These are phyloP conservation scores for Gossypium rotundifolium DNA, from an alignment of 345 rosid genomes.

Conservation along the genomic window DNA sequence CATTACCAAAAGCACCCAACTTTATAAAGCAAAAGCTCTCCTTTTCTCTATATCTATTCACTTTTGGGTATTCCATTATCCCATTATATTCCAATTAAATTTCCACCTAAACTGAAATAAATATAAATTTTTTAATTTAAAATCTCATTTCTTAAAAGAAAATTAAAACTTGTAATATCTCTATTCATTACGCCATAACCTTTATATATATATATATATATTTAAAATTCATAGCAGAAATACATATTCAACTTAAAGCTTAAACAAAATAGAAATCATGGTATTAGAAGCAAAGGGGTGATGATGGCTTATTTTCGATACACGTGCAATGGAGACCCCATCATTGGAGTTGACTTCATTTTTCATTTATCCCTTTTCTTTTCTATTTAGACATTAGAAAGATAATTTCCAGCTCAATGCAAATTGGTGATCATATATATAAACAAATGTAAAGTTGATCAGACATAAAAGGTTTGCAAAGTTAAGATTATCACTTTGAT, in stretches of 20 bases:
- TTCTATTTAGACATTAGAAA: no score
- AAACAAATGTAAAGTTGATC: conserved; percentile 21
- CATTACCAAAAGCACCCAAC: conserved; percentile 16
- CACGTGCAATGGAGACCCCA: conserved; percentile 23
- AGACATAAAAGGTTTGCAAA: conserved; percentile 7
- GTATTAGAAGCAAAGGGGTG: conserved; percentile 8
- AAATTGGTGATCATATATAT: conserved; percentile 14
- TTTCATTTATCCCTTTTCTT: conserved; percentile 8
- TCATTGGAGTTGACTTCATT: conserved; percentile 24
- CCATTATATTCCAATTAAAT: no score
- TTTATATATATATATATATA: no score
- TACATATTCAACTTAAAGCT: no score
- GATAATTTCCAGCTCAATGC: not conserved
- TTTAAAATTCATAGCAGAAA: no score
- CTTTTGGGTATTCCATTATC: no score
- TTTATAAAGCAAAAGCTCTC: conserved; percentile 51
- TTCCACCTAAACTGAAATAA: no score
- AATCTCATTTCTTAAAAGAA: no score
- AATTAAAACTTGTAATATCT: no score
- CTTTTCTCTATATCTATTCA: no score
- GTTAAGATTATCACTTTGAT: not conserved
- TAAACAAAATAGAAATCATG: not conserved
- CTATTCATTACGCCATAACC: no score
- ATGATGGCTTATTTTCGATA: conserved; percentile 21
- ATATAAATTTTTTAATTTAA: no score